Base-by-base conservation (phyloP, 2,329 filamentous ascomycete genomes). In the Pseudocercospora macadamiae region DNA sequence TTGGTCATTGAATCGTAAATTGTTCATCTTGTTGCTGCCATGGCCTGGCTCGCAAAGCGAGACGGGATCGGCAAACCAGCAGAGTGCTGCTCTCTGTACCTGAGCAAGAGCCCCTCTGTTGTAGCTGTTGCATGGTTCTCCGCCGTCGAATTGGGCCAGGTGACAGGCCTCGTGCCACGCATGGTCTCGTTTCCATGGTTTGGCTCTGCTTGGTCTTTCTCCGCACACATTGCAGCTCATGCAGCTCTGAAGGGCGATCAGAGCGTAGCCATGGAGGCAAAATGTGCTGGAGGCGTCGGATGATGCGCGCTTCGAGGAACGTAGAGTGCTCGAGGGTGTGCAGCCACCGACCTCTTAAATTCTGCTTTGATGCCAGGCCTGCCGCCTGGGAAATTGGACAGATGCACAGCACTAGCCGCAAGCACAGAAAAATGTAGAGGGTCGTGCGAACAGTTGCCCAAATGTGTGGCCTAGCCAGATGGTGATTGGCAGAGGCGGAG, bases 401-500 rank as follows among this genome's bases (percentile, higher is more conserved):
- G 25, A 26, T 5, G 8, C 14, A 30, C n/a, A 39, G 45, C 52
- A 36, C 51, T 39, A 36, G 23, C 30, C 42, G 21, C 18, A 39
- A 8, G 5, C 7, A 39, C 39, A 44, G 39, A 9, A 19, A 10
- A 23, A 28, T 39, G 36, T 36, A 51, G 23, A 37, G 48, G 48
- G 58, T 63, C 60, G 53, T 63, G 62, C 62, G 62, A 63, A 54
- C 58, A 59, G 55, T 53, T 54, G 19, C 58, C 48, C 26, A 28
- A 51, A 49, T 55, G 55, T 54, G 54, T 48, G 25, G 42, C 54
- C 16, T 53, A 23, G 19, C 28, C 42, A 16, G 36, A 34, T 28
- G 32, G 32, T 60, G 59, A 66, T 64, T 65, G 63, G 64, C 45
- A 34, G 51, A 56, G 53, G n/a, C n/a, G 61, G 54, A 57, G 54